Conservation (phyloP, 2,329 filamentous ascomycete species). For the Fusarium palustre region DNA sequence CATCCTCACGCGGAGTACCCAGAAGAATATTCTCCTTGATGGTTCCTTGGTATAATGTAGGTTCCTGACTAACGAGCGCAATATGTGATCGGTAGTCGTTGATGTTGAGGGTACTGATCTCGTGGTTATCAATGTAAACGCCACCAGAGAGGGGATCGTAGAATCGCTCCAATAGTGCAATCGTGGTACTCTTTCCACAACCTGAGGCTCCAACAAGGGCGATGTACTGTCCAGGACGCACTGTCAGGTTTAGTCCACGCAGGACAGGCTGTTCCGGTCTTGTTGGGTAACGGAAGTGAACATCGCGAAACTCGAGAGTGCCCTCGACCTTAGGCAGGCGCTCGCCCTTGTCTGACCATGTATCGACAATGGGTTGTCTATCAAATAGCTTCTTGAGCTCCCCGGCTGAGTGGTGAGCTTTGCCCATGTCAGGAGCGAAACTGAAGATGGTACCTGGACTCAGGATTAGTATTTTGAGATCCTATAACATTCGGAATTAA, state of each 20-base stretch:
- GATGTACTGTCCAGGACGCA: constrained; percentile 83
- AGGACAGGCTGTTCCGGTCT: constrained; percentile 92
- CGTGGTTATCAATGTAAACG: constrained; percentile 83
- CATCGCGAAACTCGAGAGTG: constrained; percentile 87
- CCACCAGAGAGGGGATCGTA: constrained; percentile 88
- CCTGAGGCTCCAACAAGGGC: constrained; percentile 94
- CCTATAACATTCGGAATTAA: not conserved
- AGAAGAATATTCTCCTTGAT: constrained; percentile 92
- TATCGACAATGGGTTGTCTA: constrained; percentile 82
- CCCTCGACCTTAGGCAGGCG: constrained; percentile 75
- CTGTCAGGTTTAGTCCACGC: constrained; percentile 79
- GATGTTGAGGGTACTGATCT: constrained; percentile 84
- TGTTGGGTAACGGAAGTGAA: constrained; percentile 95
- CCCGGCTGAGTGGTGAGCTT: constrained; percentile 85
- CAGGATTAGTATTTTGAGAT: constrained; percentile 60
- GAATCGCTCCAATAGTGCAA: constrained; percentile 91
- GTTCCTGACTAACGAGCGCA: constrained; percentile 92
- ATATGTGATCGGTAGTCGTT: constrained; percentile 87
- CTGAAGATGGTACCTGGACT: constrained; percentile 91
- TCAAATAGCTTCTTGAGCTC: constrained; percentile 88
- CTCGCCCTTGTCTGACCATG: constrained; percentile 79
- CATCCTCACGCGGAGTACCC: constrained; percentile 73
- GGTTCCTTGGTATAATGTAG: constrained; percentile 92
- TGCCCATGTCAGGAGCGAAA: constrained; percentile 92
- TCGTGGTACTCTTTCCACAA: constrained; percentile 94